These are phyloP conservation scores for Monilinia vaccinii-corymbosi DNA, from an alignment of 2,329 filamentous ascomycete species.

Conservation along the genomic window DNA sequence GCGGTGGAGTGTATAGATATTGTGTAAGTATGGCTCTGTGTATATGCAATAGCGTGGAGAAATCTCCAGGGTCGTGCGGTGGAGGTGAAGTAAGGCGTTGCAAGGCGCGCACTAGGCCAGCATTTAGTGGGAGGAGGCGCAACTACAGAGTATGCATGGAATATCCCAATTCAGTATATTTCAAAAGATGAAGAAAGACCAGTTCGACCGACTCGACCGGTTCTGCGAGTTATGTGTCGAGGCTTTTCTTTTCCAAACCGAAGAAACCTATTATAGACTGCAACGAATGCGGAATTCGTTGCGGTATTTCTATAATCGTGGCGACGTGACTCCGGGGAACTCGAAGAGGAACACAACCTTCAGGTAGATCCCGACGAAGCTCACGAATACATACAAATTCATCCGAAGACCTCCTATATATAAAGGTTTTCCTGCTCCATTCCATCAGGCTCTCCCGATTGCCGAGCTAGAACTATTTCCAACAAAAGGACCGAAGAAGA, in stretches of 20 bases:
- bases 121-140: neutral
- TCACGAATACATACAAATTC: neutral
- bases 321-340: neutral
- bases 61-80: neutral
- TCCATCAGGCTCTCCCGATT: neutral
- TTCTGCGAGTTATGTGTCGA: neutral
- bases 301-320: neutral
- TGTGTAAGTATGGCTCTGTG: conserved; percentile 3
- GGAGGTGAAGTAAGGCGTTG: conserved; percentile 2
- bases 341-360: neutral
- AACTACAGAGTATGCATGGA: neutral
- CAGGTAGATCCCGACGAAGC: neutral
- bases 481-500: conserved; percentile 3
- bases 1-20: neutral
- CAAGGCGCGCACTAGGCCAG: conserved; percentile 6
- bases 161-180: neutral
- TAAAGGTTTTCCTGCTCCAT: neutral
- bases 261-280: neutral
- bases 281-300: neutral
- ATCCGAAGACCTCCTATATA: neutral
- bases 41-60: neutral
- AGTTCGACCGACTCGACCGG: neutral
- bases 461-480: neutral
- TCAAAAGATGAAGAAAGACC: neutral
- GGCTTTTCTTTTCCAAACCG: neutral